A percentile compares a stretch with the other conserved stretches of the same genome.
Evolutionary conservation across 75 land plant genomes (phyloP).

Genomic region (Pseudotsuga menziesii): DNA sequence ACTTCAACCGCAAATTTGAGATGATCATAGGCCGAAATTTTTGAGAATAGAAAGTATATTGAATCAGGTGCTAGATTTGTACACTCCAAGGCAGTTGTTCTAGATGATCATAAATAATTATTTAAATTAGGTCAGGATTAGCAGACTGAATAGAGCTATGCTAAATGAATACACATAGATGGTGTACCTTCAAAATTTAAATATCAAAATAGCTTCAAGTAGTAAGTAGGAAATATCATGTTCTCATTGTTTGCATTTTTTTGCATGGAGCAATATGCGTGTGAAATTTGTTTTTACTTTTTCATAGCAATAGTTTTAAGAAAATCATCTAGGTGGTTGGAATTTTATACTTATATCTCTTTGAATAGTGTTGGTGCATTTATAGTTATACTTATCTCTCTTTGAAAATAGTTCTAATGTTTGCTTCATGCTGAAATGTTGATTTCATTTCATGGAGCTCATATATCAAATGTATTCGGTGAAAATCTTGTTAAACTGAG

Average conservation of each 20-base stretch:
- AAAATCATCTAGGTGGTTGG: neutral
- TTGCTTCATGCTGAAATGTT: too few species aligned
- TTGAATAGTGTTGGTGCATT: too few species aligned
- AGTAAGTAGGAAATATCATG: neutral
- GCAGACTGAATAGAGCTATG: constrained; percentile 45
- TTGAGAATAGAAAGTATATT: constrained; percentile 58
- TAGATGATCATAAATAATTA: constrained; percentile 52
- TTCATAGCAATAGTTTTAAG: neutral
- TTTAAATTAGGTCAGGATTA: constrained; percentile 62
- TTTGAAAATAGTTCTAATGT: too few species aligned
- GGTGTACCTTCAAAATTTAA: constrained; percentile 63
- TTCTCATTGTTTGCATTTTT: neutral
- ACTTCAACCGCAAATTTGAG: constrained; percentile 56
- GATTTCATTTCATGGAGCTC: too few species aligned
- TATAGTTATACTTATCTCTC: neutral
- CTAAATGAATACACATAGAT: constrained; percentile 93
- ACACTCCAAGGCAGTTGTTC: too few species aligned
- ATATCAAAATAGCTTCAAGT: constrained; percentile 30
- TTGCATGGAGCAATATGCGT: neutral
- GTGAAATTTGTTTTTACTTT: too few species aligned
- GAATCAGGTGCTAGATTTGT: constrained; percentile 76
- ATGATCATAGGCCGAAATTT: constrained; percentile 51
- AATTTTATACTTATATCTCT: too few species aligned
- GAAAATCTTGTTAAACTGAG: neutral
- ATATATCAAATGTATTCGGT: neutral